Conservation (phyloP, 169 alveolate species). For the Eimeria sp. region DNA sequence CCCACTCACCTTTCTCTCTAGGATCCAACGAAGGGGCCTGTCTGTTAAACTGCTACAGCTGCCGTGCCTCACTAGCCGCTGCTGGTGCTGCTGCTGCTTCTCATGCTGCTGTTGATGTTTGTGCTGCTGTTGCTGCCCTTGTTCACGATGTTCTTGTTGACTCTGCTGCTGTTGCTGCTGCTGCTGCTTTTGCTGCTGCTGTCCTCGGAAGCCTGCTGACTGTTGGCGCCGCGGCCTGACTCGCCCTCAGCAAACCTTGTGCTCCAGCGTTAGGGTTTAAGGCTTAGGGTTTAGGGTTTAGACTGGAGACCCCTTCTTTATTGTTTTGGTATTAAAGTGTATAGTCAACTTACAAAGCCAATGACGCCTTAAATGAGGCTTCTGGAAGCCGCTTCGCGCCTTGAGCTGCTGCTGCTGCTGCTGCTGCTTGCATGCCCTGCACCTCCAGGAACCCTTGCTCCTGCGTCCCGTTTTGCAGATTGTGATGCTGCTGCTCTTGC, state of each 20-base stretch:
- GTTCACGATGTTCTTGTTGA: neutral
- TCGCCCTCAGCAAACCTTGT: neutral
- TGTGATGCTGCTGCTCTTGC: neutral
- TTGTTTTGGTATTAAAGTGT: neutral
- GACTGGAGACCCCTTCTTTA: neutral
- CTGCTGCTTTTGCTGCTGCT: constrained; percentile 10
- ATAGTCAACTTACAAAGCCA: neutral
- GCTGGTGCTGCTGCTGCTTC: neutral
- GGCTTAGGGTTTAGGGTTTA: neutral
- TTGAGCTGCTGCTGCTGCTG: neutral
- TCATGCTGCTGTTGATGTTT: neutral
- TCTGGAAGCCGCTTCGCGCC: neutral
- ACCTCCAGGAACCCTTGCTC: neutral
- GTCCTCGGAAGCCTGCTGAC: neutral
- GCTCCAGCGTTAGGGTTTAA: neutral
- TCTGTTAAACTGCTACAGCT: constrained; percentile 29
- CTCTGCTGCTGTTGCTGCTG: neutral
- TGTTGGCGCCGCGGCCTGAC: constrained; percentile 2
- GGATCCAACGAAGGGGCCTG: constrained; percentile 27
- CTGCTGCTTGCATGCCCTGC: neutral
- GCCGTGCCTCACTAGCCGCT: neutral
- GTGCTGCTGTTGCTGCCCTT: neutral
- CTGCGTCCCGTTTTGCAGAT: neutral
- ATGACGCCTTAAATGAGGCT: neutral
- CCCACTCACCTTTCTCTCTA: constrained; percentile 12